A percentile compares a stretch with the other conserved stretches of the same genome.
phyloP scores from a whole-genome alignment of 305 asterid species.

The Solanum hybrid region DNA sequence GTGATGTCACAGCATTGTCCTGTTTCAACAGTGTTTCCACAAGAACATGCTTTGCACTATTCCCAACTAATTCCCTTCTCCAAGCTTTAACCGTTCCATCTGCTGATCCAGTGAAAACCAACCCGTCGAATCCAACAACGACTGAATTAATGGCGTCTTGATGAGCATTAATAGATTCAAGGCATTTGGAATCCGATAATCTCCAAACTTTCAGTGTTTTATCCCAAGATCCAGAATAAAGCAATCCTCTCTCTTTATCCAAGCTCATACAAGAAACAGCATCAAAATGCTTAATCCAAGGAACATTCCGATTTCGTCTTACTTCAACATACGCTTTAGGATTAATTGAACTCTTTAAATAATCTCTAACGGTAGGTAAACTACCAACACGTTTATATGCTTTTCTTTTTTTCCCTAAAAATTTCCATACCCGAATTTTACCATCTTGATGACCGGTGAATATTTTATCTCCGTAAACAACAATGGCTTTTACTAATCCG shows the following conservation, averaged over 20 bases:
- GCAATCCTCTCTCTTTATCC: conserved; percentile 38
- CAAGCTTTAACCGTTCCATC: conserved; percentile 89
- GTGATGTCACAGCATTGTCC: conserved; percentile 65
- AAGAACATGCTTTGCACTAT: conserved; percentile 37
- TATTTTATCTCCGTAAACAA: conserved; percentile 37
- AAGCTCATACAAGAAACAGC: conserved; percentile 68
- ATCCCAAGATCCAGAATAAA: conserved; percentile 93
- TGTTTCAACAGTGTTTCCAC: conserved; percentile 53
- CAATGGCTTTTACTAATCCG: conserved; percentile 81
- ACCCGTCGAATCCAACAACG: conserved; percentile 41
- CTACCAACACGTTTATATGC: conserved; percentile 47
- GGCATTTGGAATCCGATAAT: conserved; percentile 60
- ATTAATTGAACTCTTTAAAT: conserved; percentile 41
- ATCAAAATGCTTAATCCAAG: conserved; percentile 78
- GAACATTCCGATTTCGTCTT: conserved; percentile 40
- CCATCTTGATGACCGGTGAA: conserved; percentile 96
- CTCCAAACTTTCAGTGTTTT: conserved; percentile 78
- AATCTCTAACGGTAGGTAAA: conserved; percentile 61
- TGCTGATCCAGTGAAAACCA: conserved; percentile 79
- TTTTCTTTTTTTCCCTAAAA: conserved; percentile 16
- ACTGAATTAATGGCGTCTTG: conserved; percentile 75
- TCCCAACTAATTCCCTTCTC: conserved; percentile 60
- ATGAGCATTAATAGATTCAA: conserved; percentile 68
- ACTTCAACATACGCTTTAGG: conserved; percentile 66
- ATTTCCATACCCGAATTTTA: conserved; percentile 68